These are phyloP conservation scores for Mortierella sp. DNA, from an alignment of 371 early-diverging fungal genomes.

Conservation along the genomic window DNA sequence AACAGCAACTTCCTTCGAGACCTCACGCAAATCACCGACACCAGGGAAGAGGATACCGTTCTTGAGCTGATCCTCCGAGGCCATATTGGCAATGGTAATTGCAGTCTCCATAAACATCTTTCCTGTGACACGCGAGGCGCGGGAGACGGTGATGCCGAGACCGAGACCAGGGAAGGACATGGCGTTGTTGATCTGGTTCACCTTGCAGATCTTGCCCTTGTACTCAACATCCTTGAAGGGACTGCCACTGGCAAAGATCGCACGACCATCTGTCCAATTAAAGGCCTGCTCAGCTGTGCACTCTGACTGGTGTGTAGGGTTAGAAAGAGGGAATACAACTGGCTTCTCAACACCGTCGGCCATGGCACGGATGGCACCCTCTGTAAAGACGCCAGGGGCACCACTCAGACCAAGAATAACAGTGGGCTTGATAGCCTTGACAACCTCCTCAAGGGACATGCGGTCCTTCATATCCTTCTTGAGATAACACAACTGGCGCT, in stretches of 20 bases:
- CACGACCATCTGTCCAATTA: slow-evolving; percentile 68
- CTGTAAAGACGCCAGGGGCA: slow-evolving; percentile 66
- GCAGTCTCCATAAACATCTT: slow-evolving; percentile 73
- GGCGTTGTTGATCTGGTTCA: slow-evolving; percentile 75
- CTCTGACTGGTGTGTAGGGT: slow-evolving; percentile 73
- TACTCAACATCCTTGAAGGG: slow-evolving; percentile 62
- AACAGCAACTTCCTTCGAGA: slow-evolving; percentile 64
- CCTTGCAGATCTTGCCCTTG: slow-evolving; percentile 61
- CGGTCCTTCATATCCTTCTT: slow-evolving; percentile 65
- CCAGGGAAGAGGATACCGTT: slow-evolving; percentile 69
- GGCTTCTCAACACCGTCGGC: slow-evolving; percentile 68
- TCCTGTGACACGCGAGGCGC: slow-evolving; percentile 64
- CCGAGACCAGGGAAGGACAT: slow-evolving; percentile 71
- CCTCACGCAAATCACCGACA: slow-evolving; percentile 61
- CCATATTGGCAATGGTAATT: slow-evolving; percentile 67
- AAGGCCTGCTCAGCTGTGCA: slow-evolving; percentile 74
- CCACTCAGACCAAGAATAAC: slow-evolving; percentile 72
- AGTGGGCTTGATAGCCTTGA: slow-evolving; percentile 70
- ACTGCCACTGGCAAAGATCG: slow-evolving; percentile 72
- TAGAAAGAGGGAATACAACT: slow-evolving; percentile 71
- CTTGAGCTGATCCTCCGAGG: slow-evolving; percentile 67
- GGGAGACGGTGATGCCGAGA: slow-evolving; percentile 66
- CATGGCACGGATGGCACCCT: slow-evolving; percentile 65
- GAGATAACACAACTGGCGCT: slow-evolving; percentile 63
- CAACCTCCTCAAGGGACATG: slow-evolving; percentile 62